Evolutionary conservation across 805 yeast genomes (phyloP).

Genomic region (Cyberlindnera saturnus): DNA sequence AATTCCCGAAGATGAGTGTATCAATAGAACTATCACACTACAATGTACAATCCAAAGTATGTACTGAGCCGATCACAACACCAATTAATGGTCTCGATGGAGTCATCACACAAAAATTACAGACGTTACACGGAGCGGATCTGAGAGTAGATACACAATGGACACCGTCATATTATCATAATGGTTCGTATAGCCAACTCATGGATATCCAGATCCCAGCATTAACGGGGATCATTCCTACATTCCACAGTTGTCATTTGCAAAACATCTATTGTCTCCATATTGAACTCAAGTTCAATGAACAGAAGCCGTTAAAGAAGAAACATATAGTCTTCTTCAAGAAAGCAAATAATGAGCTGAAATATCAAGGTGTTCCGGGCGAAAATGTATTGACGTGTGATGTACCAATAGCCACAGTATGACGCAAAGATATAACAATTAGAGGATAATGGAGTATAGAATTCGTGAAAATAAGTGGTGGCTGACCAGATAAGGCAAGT

Average conservation of each 20-base stretch:
- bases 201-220: conserved; percentile 8
- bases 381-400: neutral
- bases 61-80: neutral
- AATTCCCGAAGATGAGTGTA: neutral
- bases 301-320: neutral
- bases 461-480: no score
- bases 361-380: neutral
- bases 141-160: conserved; percentile 2
- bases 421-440: no score
- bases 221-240: conserved; percentile 4
- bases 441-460: no score
- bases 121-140: conserved; percentile 2
- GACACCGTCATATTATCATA: conserved; percentile 15
- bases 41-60: neutral
- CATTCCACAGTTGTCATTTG: conserved; percentile 18
- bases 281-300: conserved; percentile 6
- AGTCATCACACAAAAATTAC: conserved; percentile 7
- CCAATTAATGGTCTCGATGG: neutral
- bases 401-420: neutral
- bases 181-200: conserved; percentile 1
- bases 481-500: no score
- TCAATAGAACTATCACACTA: neutral
- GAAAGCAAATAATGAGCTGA: neutral
- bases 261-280: conserved; percentile 17
- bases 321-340: neutral